These are phyloP conservation scores for Diophrys appendiculata DNA, from an alignment of 73 alveolate species.

Conservation along the genomic window DNA sequence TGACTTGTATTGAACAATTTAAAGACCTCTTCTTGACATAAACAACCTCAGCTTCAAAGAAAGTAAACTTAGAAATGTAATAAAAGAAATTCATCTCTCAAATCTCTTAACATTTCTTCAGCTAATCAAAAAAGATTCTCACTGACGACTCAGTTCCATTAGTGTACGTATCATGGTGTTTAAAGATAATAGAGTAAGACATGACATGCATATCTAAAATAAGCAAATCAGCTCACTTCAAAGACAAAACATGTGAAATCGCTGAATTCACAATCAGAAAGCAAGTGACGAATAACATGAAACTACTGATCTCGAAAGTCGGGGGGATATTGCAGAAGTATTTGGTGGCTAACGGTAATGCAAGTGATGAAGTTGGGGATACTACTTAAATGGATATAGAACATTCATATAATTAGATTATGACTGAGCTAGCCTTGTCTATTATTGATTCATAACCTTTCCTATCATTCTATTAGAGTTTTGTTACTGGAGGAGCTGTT, in stretches of 20 bases:
- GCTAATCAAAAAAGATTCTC: not conserved
- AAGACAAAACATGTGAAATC: conserved; percentile 32
- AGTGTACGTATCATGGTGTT: conserved; percentile 11
- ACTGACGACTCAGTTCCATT: not conserved
- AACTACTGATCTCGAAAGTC: conserved; percentile 3
- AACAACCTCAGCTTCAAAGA: conserved; percentile 11
- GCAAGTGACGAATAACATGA: conserved; percentile 30
- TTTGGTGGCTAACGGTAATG: not conserved
- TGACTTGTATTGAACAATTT: conserved; percentile 27
- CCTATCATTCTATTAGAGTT: not conserved
- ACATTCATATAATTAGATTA: not conserved
- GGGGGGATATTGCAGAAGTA: not conserved
- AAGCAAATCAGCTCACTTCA: conserved; percentile 15
- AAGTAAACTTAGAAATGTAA: not conserved
- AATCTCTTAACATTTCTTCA: not conserved
- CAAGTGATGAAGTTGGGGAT: not conserved
- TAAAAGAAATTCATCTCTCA: not conserved
- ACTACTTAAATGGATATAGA: not conserved
- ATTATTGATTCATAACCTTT: not conserved
- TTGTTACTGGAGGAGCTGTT: not conserved
- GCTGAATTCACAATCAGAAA: conserved; percentile 30
- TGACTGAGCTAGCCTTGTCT: not conserved
- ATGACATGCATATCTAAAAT: not conserved
- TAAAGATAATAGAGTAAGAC: conserved; percentile 1
- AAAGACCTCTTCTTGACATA: conserved; percentile 14